Evolutionary conservation across 2,329 filamentous ascomycete genomes (phyloP).

Genomic region (Phyllosticta capitalensis): DNA sequence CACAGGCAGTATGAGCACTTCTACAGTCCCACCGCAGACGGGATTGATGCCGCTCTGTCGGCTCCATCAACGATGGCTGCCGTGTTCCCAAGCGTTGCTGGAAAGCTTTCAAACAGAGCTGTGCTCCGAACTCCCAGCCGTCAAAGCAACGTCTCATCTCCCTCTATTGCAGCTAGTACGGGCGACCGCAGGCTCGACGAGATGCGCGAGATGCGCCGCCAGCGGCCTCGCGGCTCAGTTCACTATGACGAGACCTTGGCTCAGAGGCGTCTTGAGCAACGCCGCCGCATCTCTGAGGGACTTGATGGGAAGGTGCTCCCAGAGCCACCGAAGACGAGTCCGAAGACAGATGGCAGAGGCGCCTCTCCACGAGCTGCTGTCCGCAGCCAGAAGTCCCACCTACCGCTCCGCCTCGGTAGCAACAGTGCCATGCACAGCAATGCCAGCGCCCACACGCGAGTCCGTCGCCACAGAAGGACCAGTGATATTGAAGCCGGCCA

Average conservation of each 20-base stretch:
- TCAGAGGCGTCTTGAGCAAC: not conserved
- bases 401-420: not conserved
- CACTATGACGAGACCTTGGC: not conserved
- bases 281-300: not conserved
- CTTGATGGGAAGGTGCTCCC: not conserved
- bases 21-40: not conserved
- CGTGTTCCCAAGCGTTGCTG: not conserved
- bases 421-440: not conserved
- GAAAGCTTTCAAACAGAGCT: not conserved
- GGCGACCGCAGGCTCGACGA: not conserved
- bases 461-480: not conserved
- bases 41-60: not conserved
- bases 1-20: not conserved
- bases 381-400: not conserved
- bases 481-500: not conserved
- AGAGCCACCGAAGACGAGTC: not conserved
- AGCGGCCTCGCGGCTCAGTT: not conserved
- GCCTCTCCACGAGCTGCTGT: not conserved
- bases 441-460: not conserved
- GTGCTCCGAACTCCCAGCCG: not conserved
- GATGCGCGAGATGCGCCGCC: not conserved
- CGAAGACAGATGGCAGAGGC: not conserved
- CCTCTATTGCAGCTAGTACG: not conserved
- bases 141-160: not conserved
- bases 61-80: not conserved